Evolutionary conservation across 345 rosid genomes (phyloP).

Genomic region (Garcia nutans): DNA sequence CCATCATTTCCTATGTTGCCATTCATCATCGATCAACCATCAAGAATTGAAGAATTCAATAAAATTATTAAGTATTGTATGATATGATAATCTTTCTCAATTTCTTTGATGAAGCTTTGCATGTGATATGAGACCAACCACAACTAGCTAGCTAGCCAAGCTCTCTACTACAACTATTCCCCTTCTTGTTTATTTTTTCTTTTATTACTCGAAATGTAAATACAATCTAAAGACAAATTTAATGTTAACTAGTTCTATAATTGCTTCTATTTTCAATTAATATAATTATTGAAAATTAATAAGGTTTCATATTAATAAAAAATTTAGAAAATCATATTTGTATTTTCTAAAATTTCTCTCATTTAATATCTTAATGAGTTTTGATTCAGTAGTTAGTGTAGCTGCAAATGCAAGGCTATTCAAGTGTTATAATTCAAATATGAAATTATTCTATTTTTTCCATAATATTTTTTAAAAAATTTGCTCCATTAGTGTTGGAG

Average conservation of each 20-base stretch:
- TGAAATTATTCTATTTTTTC: too few relatives aligned
- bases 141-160: not conserved
- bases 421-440: too few relatives aligned
- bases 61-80: not conserved
- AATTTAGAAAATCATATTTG: too few relatives aligned
- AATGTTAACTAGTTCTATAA: too few relatives aligned
- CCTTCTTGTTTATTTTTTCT: not conserved
- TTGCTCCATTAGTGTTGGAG: too few relatives aligned
- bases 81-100: not conserved
- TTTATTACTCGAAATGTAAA: not conserved
- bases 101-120: not conserved
- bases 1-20: not conserved
- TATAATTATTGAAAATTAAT: too few relatives aligned
- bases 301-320: too few relatives aligned
- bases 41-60: not conserved
- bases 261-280: too few relatives aligned
- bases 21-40: not conserved
- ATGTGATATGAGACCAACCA: not conserved
- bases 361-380: too few relatives aligned
- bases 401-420: too few relatives aligned
- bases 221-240: slow-evolving; percentile 1
- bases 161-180: not conserved
- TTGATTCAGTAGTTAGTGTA: too few relatives aligned
- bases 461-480: too few relatives aligned
- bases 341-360: not conserved